Percentiles rank a stretch among this genome's conserved stretches.
phyloP scores from a whole-genome alignment of 2,329 filamentous ascomycete species.

The Microdochium bolleyi region DNA sequence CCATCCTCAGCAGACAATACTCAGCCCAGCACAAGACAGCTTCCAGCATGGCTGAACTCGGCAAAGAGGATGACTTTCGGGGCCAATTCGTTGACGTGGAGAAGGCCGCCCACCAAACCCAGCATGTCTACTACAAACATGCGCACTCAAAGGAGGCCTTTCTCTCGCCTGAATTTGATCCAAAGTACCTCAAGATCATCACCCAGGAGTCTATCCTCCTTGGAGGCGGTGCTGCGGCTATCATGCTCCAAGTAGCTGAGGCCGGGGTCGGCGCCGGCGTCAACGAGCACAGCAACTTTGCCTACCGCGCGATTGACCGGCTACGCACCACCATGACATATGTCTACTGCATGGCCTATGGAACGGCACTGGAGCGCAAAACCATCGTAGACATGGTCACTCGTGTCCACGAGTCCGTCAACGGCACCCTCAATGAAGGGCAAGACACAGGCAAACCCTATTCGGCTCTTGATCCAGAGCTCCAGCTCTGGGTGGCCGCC shows the following conservation, averaged over 20 bases:
- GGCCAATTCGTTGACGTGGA: background rate
- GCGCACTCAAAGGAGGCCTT: constrained; percentile 9
- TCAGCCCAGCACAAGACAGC: too few species aligned
- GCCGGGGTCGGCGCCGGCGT: constrained; percentile 27
- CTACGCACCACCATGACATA: constrained; percentile 29
- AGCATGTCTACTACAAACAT: background rate
- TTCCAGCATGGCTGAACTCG: too few species aligned
- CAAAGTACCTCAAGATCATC: constrained; percentile 19
- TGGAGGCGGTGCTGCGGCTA: constrained; percentile 24
- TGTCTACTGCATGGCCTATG: constrained; percentile 28
- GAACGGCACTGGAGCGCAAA: constrained; percentile 20
- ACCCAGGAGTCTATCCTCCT: constrained; percentile 24
- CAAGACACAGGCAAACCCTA: constrained; percentile 13
- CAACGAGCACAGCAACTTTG: constrained; percentile 28
- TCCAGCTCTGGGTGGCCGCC: constrained; percentile 30
- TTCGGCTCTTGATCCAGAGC: constrained; percentile 24
- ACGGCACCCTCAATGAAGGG: constrained; percentile 13
- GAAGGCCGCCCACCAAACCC: background rate
- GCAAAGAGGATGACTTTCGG: too few species aligned
- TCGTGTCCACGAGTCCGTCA: constrained; percentile 20
- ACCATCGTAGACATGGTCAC: constrained; percentile 27
- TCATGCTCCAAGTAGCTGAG: constrained; percentile 30
- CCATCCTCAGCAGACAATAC: too few species aligned
- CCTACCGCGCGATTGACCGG: constrained; percentile 23
- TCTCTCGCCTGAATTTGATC: constrained; percentile 13